These are phyloP conservation scores for Epipyxis sp. DNA, from an alignment of 108 stramenopile genomes.

Conservation along the genomic window DNA sequence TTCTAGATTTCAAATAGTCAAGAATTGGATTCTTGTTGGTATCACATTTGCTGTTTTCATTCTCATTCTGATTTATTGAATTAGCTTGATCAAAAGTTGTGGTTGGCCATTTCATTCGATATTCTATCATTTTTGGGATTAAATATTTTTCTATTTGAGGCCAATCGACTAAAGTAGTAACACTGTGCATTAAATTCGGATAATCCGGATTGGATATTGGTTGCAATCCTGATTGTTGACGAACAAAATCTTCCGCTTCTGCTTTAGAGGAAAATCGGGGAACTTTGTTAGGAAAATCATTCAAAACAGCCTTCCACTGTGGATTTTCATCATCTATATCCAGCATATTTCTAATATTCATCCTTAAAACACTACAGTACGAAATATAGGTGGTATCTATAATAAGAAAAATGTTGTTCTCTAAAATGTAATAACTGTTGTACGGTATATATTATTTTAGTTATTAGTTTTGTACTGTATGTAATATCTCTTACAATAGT, in stretches of 20 bases:
- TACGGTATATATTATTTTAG: too few species aligned
- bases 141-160: slow-evolving; percentile 53
- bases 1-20: not conserved
- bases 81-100: not conserved
- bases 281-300: slow-evolving; percentile 44
- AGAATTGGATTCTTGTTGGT: not conserved
- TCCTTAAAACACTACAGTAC: too few species aligned
- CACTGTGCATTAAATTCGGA: slow-evolving; percentile 54
- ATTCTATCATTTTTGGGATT: slow-evolving; percentile 42
- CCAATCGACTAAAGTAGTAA: slow-evolving; percentile 56
- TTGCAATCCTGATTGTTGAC: slow-evolving; percentile 36
- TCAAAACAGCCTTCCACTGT: not conserved
- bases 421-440: too few species aligned
- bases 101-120: slow-evolving; percentile 34
- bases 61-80: not conserved
- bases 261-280: slow-evolving; percentile 49
- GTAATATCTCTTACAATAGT: too few species aligned
- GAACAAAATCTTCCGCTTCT: slow-evolving; percentile 42
- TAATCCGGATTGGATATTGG: slow-evolving; percentile 56
- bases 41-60: not conserved
- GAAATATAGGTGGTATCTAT: not conserved
- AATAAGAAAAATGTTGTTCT: too few species aligned
- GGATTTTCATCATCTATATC: slow-evolving; percentile 32
- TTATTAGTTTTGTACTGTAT: too few species aligned
- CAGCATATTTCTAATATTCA: slow-evolving; percentile 29